These are phyloP conservation scores for Phialophora chinensis DNA, from an alignment of 2,329 filamentous ascomycete species.

Conservation along the genomic window DNA sequence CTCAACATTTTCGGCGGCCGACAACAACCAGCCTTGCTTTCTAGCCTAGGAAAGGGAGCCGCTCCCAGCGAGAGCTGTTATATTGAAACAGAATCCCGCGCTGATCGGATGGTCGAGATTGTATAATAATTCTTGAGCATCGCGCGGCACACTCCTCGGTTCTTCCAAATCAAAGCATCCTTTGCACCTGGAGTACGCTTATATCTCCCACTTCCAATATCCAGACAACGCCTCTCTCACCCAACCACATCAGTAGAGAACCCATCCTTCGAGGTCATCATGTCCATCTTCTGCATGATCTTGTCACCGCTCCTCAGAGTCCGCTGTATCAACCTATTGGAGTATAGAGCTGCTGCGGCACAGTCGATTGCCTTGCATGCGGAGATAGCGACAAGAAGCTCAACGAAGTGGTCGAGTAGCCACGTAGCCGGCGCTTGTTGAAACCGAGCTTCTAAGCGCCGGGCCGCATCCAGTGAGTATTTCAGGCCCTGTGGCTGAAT, in stretches of 20 bases:
- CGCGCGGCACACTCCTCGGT: not conserved
- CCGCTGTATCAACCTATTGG: too few relatives aligned
- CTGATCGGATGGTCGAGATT: slow-evolving; percentile 6
- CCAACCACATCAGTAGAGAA: not conserved
- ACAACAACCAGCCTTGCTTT: slow-evolving; percentile 1
- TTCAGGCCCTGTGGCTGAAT: too few relatives aligned
- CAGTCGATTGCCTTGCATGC: slow-evolving; percentile 75
- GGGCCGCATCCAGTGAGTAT: too few relatives aligned
- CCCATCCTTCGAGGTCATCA: too few relatives aligned
- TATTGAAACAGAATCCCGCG: slow-evolving; percentile 1
- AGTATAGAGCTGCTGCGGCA: too few relatives aligned
- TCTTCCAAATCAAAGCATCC: not conserved
- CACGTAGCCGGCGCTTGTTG: too few relatives aligned
- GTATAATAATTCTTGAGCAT: not conserved
- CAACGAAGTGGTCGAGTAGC: slow-evolving; percentile 72
- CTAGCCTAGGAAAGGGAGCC: not conserved
- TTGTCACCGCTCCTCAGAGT: too few relatives aligned
- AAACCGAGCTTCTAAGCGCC: too few relatives aligned
- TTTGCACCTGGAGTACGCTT: not conserved
- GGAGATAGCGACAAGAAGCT: slow-evolving; percentile 97
- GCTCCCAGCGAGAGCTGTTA: not conserved
- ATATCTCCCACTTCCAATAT: not conserved
- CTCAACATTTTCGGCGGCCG: slow-evolving; percentile 1
- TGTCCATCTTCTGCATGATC: too few relatives aligned
- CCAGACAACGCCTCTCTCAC: not conserved